These are phyloP conservation scores for Hypsizygus ulmarius DNA, from an alignment of 1,284 basidiomycete genomes.

Conservation along the genomic window DNA sequence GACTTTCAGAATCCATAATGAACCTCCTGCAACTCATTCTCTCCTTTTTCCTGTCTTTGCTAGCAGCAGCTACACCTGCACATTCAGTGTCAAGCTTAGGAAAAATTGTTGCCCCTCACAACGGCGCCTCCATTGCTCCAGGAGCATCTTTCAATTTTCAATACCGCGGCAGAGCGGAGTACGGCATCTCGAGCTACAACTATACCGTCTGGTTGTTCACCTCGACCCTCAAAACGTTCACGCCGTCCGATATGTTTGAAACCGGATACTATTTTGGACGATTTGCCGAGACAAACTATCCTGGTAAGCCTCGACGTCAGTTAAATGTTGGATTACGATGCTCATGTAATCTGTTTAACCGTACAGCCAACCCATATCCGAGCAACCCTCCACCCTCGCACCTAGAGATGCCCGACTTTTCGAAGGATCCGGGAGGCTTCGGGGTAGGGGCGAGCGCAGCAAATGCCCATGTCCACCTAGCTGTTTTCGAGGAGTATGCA, in stretches of 20 bases:
- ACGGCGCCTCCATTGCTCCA: conserved; percentile 6
- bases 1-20: too few species aligned
- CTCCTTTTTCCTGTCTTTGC: too few species aligned
- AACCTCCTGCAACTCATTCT: too few species aligned
- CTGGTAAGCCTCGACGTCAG: conserved; percentile 27
- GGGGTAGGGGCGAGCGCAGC: conserved; percentile 32
- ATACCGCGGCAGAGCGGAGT: conserved; percentile 41
- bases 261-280: conserved; percentile 40
- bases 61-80: neutral
- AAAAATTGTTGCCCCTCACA: conserved; percentile 3
- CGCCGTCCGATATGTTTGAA: conserved; percentile 27
- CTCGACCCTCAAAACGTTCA: conserved; percentile 24
- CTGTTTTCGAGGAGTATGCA: conserved; percentile 43
- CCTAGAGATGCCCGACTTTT: conserved; percentile 50
- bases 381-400: conserved; percentile 37
- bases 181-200: conserved; percentile 41
- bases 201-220: conserved; percentile 42
- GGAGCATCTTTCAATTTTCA: conserved; percentile 26
- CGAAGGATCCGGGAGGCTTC: conserved; percentile 39
- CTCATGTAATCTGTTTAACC: neutral
- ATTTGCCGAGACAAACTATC: conserved; percentile 42
- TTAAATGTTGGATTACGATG: neutral
- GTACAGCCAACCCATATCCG: conserved; percentile 37
- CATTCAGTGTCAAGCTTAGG: neutral
- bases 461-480: conserved; percentile 34